These are phyloP conservation scores for Diaporthe longicolla DNA, from an alignment of 2,329 filamentous ascomycete genomes.

Conservation along the genomic window DNA sequence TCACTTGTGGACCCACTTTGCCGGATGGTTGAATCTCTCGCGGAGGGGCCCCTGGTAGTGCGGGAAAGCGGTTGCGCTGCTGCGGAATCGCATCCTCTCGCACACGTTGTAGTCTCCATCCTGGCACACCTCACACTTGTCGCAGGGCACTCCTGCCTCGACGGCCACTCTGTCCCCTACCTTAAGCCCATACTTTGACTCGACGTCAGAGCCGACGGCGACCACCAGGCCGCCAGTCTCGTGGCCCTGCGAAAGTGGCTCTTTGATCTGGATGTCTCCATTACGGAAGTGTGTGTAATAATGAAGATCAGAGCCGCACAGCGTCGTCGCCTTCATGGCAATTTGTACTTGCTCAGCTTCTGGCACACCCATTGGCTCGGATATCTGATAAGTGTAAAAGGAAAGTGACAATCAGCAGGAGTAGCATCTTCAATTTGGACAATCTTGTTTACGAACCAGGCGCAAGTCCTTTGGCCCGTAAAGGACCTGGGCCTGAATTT, in stretches of 20 bases:
- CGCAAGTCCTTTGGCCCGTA: constrained; percentile 3
- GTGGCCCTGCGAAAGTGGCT: constrained; percentile 72
- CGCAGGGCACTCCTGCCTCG: constrained; percentile 27
- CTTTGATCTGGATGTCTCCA: constrained; percentile 71
- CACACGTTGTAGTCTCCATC: constrained; percentile 31
- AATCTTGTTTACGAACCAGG: not conserved
- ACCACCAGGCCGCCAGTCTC: constrained; percentile 62
- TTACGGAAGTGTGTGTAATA: constrained; percentile 78
- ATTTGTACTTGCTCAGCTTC: constrained; percentile 69
- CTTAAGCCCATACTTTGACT: constrained; percentile 3
- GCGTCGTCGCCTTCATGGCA: constrained; percentile 71
- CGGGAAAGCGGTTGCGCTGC: constrained; percentile 27
- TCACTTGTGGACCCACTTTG: constrained; percentile 24
- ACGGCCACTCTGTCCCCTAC: constrained; percentile 30
- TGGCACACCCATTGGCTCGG: constrained; percentile 56
- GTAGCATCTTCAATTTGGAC: not conserved
- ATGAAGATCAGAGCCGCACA: constrained; percentile 77
- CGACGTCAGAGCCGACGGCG: not conserved
- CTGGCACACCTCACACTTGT: constrained; percentile 18
- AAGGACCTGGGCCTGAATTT: not conserved
- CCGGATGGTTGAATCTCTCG: constrained; percentile 30
- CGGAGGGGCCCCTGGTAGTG: constrained; percentile 33
- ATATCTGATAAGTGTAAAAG: not conserved
- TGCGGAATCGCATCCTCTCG: constrained; percentile 30
- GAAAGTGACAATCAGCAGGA: not conserved